phyloP scores from a whole-genome alignment of 305 asterid genomes.

The Andrographis paniculata region DNA sequence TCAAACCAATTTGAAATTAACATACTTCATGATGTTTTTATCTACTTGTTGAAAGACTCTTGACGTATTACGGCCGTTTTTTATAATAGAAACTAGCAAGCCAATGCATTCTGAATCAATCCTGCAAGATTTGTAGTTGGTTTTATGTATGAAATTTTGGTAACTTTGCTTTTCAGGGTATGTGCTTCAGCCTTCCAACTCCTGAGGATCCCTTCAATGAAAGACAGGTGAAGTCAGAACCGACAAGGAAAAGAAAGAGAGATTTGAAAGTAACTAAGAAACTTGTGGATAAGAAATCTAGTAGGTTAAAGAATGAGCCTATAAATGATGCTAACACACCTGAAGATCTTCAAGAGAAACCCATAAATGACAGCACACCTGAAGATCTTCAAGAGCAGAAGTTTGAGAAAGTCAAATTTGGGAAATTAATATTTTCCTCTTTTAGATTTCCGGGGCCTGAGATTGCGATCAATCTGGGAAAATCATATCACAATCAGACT shows the following conservation, averaged over 20 bases:
- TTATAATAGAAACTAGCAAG: no score
- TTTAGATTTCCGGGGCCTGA: slow-evolving; percentile 27
- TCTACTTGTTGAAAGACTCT: no score
- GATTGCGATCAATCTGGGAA: slow-evolving; percentile 33
- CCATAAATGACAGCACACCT: not conserved
- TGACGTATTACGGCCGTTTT: no score
- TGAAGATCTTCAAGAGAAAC: slow-evolving; percentile 9
- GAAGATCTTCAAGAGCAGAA: slow-evolving; percentile 3
- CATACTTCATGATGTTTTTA: no score
- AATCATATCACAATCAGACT: slow-evolving; percentile 23
- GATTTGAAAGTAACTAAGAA: slow-evolving; percentile 28
- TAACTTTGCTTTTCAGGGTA: slow-evolving; percentile 45
- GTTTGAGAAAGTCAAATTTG: slow-evolving; percentile 19
- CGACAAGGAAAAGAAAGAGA: slow-evolving; percentile 32
- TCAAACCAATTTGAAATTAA: no score
- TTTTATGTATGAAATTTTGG: not conserved
- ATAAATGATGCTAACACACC: not conserved
- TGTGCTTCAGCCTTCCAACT: slow-evolving; percentile 92
- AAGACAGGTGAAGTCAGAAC: slow-evolving; percentile 32
- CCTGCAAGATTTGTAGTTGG: no score
- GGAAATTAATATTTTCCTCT: slow-evolving; percentile 14
- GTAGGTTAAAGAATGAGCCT: slow-evolving; percentile 15
- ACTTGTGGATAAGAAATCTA: slow-evolving; percentile 20
- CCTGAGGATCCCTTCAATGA: slow-evolving; percentile 82
- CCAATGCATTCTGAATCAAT: no score